Base-by-base conservation (phyloP, 108 stramenopile species). In the Mayamaea pseudoterrestris region DNA sequence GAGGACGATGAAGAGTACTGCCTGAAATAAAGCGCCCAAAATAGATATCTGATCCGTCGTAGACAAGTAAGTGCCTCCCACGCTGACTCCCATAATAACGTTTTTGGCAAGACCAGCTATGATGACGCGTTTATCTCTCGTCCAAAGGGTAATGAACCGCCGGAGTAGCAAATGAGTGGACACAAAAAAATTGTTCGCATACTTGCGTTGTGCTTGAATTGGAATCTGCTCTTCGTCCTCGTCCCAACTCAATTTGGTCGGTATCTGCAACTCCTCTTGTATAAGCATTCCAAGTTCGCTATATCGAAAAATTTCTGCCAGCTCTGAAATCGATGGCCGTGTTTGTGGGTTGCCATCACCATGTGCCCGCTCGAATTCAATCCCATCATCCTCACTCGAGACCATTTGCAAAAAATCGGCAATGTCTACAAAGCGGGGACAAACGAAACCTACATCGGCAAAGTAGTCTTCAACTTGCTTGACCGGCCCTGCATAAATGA, bases 401-500 rank as follows among this genome's bases (percentile, higher is more conserved):
- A 83, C 53, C 14, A 66, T 57, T 55, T 83, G 81, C 22, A 83
- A 45, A 49, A 83, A 93, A 54, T 93, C 90, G 2, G 83, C 93
- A 17, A 80, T 74, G 55, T 92, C 92, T 65, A 83, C 69, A 20
- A 63, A 61, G 3, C 49, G 44, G 12, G 86, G 90, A 22, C 68
- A 66, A 0, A 21, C 22, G 52, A 83, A 88, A 5, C 85, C 90
- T 9, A 89, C 34, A 9, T 44, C 13, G 11, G 65, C 78, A 61
- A 94, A 90, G 54, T 90, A 83, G 27, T 58, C 60, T 42, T 74
- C 60, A 4, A 90, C 76, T 7, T 61, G 44, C 24, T 70, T 65
- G 24, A 91, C 68, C 27, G 83, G 83, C 7, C 93, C 95, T 12
- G 91, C 75, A 57, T 84, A 92, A 44, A 94, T 65, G 12, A 93